phyloP scores from a whole-genome alignment of 441 rosid genomes.

The Croton setiger region DNA sequence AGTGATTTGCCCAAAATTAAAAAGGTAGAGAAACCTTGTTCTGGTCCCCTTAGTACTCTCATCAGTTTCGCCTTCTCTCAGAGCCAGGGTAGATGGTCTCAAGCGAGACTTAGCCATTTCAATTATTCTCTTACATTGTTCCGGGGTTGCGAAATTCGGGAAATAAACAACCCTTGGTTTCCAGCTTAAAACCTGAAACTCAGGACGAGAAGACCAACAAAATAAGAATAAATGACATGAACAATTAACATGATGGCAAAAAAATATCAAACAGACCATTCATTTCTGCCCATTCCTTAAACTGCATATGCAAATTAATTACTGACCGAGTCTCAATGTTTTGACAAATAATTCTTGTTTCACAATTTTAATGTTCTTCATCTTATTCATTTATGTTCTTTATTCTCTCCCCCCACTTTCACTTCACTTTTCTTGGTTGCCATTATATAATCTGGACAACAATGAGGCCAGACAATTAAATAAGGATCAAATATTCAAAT shows the following conservation, averaged over 20 bases:
- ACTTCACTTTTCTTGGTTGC: too few relatives aligned
- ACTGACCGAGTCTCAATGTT: neutral
- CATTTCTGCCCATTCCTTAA: neutral
- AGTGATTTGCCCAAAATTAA: neutral
- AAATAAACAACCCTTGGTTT: slow-evolving; percentile 78
- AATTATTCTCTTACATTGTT: slow-evolving; percentile 59
- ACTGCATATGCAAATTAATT: neutral
- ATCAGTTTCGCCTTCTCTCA: slow-evolving; percentile 73
- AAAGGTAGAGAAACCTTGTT: slow-evolving; percentile 52
- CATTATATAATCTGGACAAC: too few relatives aligned
- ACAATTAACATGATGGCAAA: neutral
- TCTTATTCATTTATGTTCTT: too few relatives aligned
- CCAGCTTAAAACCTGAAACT: slow-evolving; percentile 75
- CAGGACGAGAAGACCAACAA: neutral
- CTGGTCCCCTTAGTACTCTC: slow-evolving; percentile 79
- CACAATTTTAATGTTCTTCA: neutral
- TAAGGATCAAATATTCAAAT: neutral
- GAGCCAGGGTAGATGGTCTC: slow-evolving; percentile 70
- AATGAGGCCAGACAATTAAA: too few relatives aligned
- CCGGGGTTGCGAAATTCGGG: slow-evolving; percentile 68
- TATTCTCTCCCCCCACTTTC: too few relatives aligned
- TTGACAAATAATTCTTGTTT: neutral
- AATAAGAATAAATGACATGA: neutral
- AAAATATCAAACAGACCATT: neutral
- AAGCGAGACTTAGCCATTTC: slow-evolving; percentile 52